phyloP scores from a whole-genome alignment of 2,329 filamentous ascomycete genomes.

The Penicillium sp. region DNA sequence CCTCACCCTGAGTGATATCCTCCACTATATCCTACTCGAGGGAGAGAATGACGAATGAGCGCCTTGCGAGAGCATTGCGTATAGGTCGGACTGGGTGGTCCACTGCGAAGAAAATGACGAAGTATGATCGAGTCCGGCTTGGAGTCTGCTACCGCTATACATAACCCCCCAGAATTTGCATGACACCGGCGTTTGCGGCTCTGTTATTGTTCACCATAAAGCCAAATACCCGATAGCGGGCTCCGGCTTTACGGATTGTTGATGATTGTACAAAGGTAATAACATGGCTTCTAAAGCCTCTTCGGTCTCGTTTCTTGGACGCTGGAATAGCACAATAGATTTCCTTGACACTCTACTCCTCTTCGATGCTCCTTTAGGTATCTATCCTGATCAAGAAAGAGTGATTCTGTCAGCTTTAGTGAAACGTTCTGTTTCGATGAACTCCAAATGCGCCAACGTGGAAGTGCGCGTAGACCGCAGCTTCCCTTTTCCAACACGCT shows the following conservation, averaged over 20 bases:
- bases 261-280: constrained; percentile 31
- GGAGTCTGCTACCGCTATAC: constrained; percentile 15
- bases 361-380: background rate
- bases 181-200: constrained; percentile 32
- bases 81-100: background rate
- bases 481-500: background rate
- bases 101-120: constrained; percentile 53
- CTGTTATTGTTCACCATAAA: constrained; percentile 4
- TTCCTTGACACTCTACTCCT: constrained; percentile 14
- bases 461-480: constrained; percentile 1
- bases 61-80: background rate
- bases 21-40: constrained; percentile 85
- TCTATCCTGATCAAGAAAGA: background rate
- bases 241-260: constrained; percentile 13
- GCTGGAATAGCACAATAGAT: constrained; percentile 29
- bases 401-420: background rate
- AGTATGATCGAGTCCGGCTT: constrained; percentile 24
- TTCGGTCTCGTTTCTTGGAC: constrained; percentile 3
- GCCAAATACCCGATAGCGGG: background rate
- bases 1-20: constrained; percentile 89
- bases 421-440: background rate
- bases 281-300: constrained; percentile 17
- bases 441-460: background rate
- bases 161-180: constrained; percentile 27
- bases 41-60: constrained; percentile 53